A percentile compares a stretch with the other conserved stretches of the same genome.
These are phyloP conservation scores for Trichosporon inkin DNA, from an alignment of 1,284 basidiomycete genomes.

Conservation along the genomic window DNA sequence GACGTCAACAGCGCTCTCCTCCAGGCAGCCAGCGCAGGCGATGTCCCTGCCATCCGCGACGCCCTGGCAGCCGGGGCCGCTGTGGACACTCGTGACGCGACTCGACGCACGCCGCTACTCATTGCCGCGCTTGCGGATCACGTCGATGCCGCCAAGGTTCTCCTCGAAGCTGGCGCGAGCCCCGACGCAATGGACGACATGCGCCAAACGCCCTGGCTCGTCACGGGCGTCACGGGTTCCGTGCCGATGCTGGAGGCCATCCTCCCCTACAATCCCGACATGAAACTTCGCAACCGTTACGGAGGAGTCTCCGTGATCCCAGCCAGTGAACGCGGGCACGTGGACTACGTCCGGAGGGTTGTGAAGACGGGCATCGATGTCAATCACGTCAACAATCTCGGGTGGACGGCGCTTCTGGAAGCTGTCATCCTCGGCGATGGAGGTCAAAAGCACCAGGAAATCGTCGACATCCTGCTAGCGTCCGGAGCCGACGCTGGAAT, in stretches of 20 bases:
- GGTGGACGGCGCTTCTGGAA: constrained; percentile 19
- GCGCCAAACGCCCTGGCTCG: constrained; percentile 14
- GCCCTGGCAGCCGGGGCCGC: constrained; percentile 11
- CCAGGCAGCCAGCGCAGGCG: background rate
- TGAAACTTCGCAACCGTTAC: constrained; percentile 14
- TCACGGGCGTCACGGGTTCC: constrained; percentile 17
- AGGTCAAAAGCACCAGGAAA: constrained; percentile 3
- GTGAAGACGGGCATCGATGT: constrained; percentile 14
- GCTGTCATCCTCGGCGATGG: constrained; percentile 19
- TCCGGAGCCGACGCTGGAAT: constrained; percentile 8
- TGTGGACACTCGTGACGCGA: background rate
- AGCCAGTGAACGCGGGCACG: constrained; percentile 16
- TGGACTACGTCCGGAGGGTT: constrained; percentile 14
- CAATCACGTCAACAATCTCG: constrained; percentile 18
- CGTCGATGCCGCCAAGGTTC: constrained; percentile 5
- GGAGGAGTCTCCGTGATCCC: constrained; percentile 18
- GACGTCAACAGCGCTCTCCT: constrained; percentile 8
- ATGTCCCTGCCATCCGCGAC: background rate
- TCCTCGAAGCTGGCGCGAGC: constrained; percentile 11
- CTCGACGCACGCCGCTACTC: constrained; percentile 11
- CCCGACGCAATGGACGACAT: constrained; percentile 10
- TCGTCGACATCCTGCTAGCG: constrained; percentile 11
- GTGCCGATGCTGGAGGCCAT: constrained; percentile 13
- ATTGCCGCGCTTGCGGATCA: constrained; percentile 11
- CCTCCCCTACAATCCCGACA: constrained; percentile 10